phyloP scores from a whole-genome alignment of 2,329 filamentous ascomycete species.

The Metarhizium anisopliae region DNA sequence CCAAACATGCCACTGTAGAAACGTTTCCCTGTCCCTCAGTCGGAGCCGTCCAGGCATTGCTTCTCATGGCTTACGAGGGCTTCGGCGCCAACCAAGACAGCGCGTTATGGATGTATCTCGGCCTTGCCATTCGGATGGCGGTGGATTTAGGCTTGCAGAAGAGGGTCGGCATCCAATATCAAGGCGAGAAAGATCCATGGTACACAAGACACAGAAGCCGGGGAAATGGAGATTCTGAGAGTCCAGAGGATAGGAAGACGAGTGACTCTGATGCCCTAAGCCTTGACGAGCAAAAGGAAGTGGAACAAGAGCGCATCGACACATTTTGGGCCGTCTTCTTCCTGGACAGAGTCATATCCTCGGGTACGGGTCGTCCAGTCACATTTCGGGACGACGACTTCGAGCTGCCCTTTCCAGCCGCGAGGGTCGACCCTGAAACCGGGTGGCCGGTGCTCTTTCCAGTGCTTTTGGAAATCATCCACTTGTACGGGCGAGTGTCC shows the following conservation, averaged over 20 bases:
- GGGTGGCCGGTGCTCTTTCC: conserved; percentile 74
- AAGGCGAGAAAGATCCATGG: conserved; percentile 43
- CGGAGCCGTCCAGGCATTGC: conserved; percentile 72
- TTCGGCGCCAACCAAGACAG: conserved; percentile 86
- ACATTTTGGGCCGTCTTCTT: conserved; percentile 90
- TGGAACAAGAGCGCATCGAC: conserved; percentile 75
- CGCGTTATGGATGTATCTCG: conserved; percentile 88
- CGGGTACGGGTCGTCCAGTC: conserved; percentile 74
- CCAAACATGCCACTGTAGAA: conserved; percentile 74
- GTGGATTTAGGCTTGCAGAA: conserved; percentile 76
- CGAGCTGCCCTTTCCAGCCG: conserved; percentile 60
- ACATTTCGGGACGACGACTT: conserved; percentile 80
- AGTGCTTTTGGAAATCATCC: conserved; percentile 72
- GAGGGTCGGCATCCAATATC: conserved; percentile 60
- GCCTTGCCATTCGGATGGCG: conserved; percentile 76
- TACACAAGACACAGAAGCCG: conserved; percentile 36
- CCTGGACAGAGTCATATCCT: conserved; percentile 78
- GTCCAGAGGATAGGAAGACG: conserved; percentile 31
- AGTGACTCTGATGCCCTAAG: conserved; percentile 30
- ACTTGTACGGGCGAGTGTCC: conserved; percentile 76
- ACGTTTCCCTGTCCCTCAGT: conserved; percentile 76
- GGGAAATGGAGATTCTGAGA: conserved; percentile 22
- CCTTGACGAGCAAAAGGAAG: conserved; percentile 48
- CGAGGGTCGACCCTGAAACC: conserved; percentile 42
- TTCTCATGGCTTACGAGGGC: conserved; percentile 80